Evolutionary conservation across 31 red algal species (phyloP).

Genomic region (Asparagopsis taxiformis): DNA sequence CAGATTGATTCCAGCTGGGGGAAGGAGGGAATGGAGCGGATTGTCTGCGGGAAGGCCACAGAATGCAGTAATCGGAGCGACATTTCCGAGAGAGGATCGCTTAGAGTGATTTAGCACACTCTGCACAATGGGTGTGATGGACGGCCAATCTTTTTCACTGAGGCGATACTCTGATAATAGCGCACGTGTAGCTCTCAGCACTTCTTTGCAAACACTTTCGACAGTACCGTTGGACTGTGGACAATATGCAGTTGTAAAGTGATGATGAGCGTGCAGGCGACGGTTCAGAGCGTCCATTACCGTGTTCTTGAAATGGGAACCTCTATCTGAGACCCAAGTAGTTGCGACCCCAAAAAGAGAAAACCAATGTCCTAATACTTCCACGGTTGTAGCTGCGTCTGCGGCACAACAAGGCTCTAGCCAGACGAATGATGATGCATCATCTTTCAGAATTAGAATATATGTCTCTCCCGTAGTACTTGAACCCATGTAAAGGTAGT

Average conservation of each 20-base stretch:
- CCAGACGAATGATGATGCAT: conserved; percentile 7
- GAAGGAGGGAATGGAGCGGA: too few relatives aligned
- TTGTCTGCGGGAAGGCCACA: too few relatives aligned
- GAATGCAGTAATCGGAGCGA: too few relatives aligned
- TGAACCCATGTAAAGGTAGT: conserved; percentile 16
- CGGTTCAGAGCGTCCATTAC: neutral
- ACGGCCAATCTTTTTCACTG: too few relatives aligned
- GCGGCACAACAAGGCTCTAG: neutral
- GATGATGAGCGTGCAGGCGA: neutral
- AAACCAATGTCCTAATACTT: neutral
- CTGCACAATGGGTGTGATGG: too few relatives aligned
- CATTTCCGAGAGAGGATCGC: too few relatives aligned
- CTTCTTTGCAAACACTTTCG: neutral
- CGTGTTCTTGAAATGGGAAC: conserved; percentile 13
- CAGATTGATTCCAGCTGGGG: too few relatives aligned
- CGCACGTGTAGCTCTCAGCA: neutral
- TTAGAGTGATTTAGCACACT: too few relatives aligned
- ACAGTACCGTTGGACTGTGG: conserved; percentile 3
- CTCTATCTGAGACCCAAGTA: conserved; percentile 2
- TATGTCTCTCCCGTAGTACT: neutral
- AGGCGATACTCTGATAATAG: neutral
- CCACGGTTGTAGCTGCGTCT: neutral
- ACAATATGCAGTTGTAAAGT: neutral
- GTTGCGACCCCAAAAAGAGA: neutral
- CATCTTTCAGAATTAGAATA: conserved; percentile 28